Conservation (phyloP, 345 rosid species). For the Citrus mangshanensis region DNA sequence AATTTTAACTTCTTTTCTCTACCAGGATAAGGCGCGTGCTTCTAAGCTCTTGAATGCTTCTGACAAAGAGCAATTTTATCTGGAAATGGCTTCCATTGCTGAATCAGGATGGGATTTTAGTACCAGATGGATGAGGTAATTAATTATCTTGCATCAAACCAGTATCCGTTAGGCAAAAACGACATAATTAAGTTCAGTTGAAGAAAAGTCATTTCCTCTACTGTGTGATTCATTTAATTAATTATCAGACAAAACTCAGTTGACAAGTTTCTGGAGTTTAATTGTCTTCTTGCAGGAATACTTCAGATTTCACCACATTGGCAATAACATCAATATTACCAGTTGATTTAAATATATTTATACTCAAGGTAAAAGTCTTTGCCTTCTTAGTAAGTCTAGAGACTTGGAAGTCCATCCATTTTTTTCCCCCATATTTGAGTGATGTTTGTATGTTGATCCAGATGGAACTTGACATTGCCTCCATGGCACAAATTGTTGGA, state of each 20-base stretch:
- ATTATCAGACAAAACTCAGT: background rate
- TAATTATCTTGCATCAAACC: background rate
- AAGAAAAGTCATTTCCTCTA: background rate
- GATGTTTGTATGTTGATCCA: slow-evolving; percentile 24
- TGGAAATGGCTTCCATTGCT: slow-evolving; percentile 74
- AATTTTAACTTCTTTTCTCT: slow-evolving; percentile 4
- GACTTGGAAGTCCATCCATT: background rate
- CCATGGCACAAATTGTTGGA: slow-evolving; percentile 55
- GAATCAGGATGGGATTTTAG: slow-evolving; percentile 97
- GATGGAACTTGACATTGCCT: slow-evolving; percentile 91
- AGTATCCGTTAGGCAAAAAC: background rate
- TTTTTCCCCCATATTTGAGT: background rate
- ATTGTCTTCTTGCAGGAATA: slow-evolving; percentile 44
- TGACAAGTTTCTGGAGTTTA: background rate
- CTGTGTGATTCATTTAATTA: background rate
- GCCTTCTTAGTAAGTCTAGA: background rate
- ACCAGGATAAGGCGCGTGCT: slow-evolving; percentile 65
- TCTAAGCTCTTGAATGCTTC: slow-evolving; percentile 43
- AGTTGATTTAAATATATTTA: slow-evolving; percentile 74
- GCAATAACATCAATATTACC: slow-evolving; percentile 77
- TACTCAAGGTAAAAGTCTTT: slow-evolving; percentile 51
- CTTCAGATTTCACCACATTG: slow-evolving; percentile 53
- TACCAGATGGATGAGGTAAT: slow-evolving; percentile 94
- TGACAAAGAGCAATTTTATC: slow-evolving; percentile 62
- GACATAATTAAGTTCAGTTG: background rate